A percentile compares a stretch with the other conserved stretches of the same genome.
These are phyloP conservation scores for Tricholoma terreum DNA, from an alignment of 768 basidiomycete species.

Conservation along the genomic window DNA sequence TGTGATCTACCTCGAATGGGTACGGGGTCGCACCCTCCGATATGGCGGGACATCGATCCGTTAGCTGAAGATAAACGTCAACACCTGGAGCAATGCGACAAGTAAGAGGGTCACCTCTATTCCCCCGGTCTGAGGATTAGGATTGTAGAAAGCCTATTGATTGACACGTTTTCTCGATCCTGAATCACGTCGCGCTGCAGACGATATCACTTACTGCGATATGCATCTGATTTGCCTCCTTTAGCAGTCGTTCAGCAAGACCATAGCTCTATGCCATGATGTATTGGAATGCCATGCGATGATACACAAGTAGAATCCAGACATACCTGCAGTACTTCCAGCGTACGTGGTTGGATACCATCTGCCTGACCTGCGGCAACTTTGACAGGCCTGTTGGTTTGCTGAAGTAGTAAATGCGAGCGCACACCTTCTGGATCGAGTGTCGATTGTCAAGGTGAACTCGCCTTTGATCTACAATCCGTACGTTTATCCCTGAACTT, in stretches of 20 bases:
- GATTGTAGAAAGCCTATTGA: slow-evolving; percentile 74
- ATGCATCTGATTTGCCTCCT: slow-evolving; percentile 67
- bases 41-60: slow-evolving; percentile 60
- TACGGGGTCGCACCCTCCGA: slow-evolving; percentile 61
- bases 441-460: not conserved
- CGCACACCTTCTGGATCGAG: not conserved
- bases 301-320: not conserved
- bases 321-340: slow-evolving; percentile 52
- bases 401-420: not conserved
- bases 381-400: slow-evolving; percentile 37
- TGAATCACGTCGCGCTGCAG: not conserved
- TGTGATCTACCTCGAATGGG: slow-evolving; percentile 57
- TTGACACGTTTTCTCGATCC: not conserved
- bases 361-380: slow-evolving; percentile 59
- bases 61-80: slow-evolving; percentile 40
- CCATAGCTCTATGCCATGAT: slow-evolving; percentile 62
- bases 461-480: slow-evolving; percentile 60
- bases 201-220: slow-evolving; percentile 47
- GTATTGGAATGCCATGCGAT: not conserved
- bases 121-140: slow-evolving; percentile 46
- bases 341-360: slow-evolving; percentile 54
- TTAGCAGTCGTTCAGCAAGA: slow-evolving; percentile 59
- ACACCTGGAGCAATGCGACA: not conserved
- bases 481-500: slow-evolving; percentile 53
- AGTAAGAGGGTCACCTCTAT: slow-evolving; percentile 47